These are phyloP conservation scores for Cornus controversa DNA, from an alignment of 148 eudicot genomes.

Conservation along the genomic window DNA sequence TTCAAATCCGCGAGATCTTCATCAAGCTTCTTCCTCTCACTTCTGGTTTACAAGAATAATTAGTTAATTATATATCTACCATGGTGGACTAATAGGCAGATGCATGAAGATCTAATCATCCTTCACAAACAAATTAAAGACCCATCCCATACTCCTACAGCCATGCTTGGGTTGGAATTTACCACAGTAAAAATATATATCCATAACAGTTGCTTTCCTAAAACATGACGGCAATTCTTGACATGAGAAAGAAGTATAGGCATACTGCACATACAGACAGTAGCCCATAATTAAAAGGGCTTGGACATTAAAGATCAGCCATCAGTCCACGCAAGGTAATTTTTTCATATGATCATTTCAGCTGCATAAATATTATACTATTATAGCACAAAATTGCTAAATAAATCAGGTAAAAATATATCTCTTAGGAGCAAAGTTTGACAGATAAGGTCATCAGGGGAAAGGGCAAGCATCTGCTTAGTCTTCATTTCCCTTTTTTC, in stretches of 20 bases:
- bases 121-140: neutral
- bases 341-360: too few species aligned
- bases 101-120: neutral
- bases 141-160: neutral
- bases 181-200: neutral
- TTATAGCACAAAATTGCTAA: neutral
- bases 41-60: conserved; percentile 32
- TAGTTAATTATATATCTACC: neutral
- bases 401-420: neutral
- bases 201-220: neutral
- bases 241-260: neutral
- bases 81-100: neutral
- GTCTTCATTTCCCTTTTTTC: too few species aligned
- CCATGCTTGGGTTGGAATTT: neutral
- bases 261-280: neutral
- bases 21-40: conserved; percentile 70
- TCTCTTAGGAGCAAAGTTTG: neutral
- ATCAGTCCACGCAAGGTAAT: neutral
- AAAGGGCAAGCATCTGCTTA: neutral
- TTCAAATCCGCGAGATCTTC: conserved; percentile 73
- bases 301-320: neutral
- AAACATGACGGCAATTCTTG: too few species aligned
- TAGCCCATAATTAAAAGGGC: neutral
- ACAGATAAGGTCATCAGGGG: neutral
- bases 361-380: neutral